phyloP scores from a whole-genome alignment of 1,284 basidiomycete genomes.

The Takashimella tepidaria region DNA sequence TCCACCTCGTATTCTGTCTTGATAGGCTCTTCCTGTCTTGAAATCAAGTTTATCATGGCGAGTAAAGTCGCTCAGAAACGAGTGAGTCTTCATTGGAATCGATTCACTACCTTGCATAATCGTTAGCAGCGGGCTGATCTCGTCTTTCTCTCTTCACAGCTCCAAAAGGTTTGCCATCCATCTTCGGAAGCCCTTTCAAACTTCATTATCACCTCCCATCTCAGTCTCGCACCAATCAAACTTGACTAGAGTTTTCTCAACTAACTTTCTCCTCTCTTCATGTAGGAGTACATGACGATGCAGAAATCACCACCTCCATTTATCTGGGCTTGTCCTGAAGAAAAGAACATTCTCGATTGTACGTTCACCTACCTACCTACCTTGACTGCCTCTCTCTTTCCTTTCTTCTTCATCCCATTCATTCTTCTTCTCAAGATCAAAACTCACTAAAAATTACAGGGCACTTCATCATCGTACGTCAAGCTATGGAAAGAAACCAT shows the following conservation, averaged over 20 bases:
- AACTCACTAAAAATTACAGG: conserved; percentile 51
- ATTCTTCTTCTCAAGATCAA: not conserved
- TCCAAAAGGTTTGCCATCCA: conserved; percentile 35
- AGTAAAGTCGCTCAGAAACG: conserved; percentile 49
- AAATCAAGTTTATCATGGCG: conserved; percentile 42
- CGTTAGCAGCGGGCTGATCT: too few species aligned
- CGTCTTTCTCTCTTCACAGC: too few species aligned
- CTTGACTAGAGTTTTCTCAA: not conserved
- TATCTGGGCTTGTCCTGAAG: conserved; percentile 87
- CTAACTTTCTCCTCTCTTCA: conserved; percentile 41
- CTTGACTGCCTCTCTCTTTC: too few species aligned
- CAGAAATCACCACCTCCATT: conserved; percentile 89
- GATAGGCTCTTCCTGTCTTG: too few species aligned
- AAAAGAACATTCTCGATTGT: conserved; percentile 80
- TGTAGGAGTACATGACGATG: conserved; percentile 88
- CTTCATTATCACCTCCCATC: conserved; percentile 1
- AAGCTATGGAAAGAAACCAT: not conserved
- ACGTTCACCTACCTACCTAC: not conserved
- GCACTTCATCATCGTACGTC: conserved; percentile 80
- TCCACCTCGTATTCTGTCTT: not conserved
- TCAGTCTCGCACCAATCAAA: not conserved
- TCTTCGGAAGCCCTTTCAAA: not conserved
- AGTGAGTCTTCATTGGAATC: too few species aligned
- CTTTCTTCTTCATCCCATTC: not conserved
- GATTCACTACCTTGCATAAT: too few species aligned